phyloP scores from a whole-genome alignment of 1,139 yeast species.

The Yamadazyma mexicana region DNA sequence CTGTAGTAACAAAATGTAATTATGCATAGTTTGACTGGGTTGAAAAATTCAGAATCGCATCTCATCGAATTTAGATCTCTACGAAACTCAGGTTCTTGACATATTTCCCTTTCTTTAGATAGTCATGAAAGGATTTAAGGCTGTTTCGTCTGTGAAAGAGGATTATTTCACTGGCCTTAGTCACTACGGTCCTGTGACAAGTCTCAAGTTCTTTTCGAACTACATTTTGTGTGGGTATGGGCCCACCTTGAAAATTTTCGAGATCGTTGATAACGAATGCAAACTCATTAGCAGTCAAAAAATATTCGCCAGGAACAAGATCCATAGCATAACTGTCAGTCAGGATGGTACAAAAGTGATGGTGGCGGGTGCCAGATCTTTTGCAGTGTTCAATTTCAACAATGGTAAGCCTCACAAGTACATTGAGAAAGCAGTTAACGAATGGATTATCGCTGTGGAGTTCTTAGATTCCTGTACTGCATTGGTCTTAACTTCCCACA shows the following conservation, averaged over 20 bases:
- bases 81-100: too few relatives aligned
- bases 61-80: slow-evolving; percentile 4
- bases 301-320: slow-evolving; percentile 68
- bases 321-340: slow-evolving; percentile 65
- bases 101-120: neutral
- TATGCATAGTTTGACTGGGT: too few relatives aligned
- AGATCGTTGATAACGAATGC: slow-evolving; percentile 29
- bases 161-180: slow-evolving; percentile 18
- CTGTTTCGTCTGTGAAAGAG: slow-evolving; percentile 22
- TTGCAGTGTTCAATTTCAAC: slow-evolving; percentile 38
- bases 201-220: slow-evolving; percentile 46
- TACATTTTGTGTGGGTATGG: slow-evolving; percentile 74
- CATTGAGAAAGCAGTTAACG: slow-evolving; percentile 56
- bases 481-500: slow-evolving; percentile 77
- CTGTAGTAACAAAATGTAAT: too few relatives aligned
- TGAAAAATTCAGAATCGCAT: slow-evolving; percentile 5
- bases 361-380: slow-evolving; percentile 74
- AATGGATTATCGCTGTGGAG: slow-evolving; percentile 73
- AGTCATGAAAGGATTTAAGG: neutral
- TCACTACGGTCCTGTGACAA: slow-evolving; percentile 80
- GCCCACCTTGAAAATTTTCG: slow-evolving; percentile 58
- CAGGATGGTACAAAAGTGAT: slow-evolving; percentile 33
- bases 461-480: slow-evolving; percentile 40
- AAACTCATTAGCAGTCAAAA: slow-evolving; percentile 38
- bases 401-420: slow-evolving; percentile 3